A percentile compares a stretch with the other conserved stretches of the same genome.
These are phyloP conservation scores for Pythium utonaiense DNA, from an alignment of 352 stramenopile genomes.

Conservation along the genomic window DNA sequence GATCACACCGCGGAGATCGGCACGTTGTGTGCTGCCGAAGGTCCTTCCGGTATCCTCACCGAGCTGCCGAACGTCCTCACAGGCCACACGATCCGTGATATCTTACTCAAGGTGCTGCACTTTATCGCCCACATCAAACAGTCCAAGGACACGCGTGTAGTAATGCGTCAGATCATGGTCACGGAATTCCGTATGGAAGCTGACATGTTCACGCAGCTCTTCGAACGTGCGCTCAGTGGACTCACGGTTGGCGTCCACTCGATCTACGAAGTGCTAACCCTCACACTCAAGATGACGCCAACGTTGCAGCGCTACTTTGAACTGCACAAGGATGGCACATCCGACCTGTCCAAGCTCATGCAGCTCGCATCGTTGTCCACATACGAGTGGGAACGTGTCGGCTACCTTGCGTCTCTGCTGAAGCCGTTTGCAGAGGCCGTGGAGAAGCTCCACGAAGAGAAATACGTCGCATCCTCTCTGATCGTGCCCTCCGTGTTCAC, in stretches of 20 bases:
- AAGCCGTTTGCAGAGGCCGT: slow-evolving; percentile 68
- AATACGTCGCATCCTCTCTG: slow-evolving; percentile 58
- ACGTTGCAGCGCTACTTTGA: slow-evolving; percentile 58
- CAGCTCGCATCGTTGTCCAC: slow-evolving; percentile 58
- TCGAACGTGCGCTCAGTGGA: slow-evolving; percentile 35
- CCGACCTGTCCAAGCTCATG: slow-evolving; percentile 67
- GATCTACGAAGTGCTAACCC: slow-evolving; percentile 46
- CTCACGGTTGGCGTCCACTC: slow-evolving; percentile 40
- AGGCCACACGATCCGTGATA: slow-evolving; percentile 59
- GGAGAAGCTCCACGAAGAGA: slow-evolving; percentile 51
- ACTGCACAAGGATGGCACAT: slow-evolving; percentile 50
- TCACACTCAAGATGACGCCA: slow-evolving; percentile 53
- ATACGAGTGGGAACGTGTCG: slow-evolving; percentile 68
- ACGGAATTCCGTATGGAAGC: slow-evolving; percentile 42
- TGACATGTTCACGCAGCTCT: slow-evolving; percentile 39
- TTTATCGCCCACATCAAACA: slow-evolving; percentile 68
- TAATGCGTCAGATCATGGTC: slow-evolving; percentile 45
- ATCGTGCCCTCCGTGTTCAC: slow-evolving; percentile 71
- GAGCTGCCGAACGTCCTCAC: slow-evolving; percentile 59
- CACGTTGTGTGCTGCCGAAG: background rate
- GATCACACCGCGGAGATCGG: background rate
- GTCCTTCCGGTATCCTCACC: slow-evolving; percentile 42
- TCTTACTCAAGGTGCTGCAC: slow-evolving; percentile 65
- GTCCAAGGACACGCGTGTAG: slow-evolving; percentile 34
- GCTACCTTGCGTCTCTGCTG: slow-evolving; percentile 53